Percentiles rank a stretch among this genome's conserved stretches.
phyloP scores from a whole-genome alignment of 228 moss, liverwort and hornwort genomes.

The Sphagnum magellanicum region DNA sequence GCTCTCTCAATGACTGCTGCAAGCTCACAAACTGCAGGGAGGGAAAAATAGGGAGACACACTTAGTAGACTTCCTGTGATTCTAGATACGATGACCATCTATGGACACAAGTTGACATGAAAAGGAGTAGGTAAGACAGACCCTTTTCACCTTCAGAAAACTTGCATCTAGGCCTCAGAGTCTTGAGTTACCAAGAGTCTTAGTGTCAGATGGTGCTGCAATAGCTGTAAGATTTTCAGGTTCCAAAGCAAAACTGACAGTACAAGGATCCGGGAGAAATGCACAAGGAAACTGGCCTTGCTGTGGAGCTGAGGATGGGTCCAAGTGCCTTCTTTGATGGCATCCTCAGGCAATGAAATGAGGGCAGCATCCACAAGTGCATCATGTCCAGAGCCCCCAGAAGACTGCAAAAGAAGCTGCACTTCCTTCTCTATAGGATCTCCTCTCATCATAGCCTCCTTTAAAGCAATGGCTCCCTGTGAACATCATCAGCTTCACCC shows the following conservation, averaged over 20 bases:
- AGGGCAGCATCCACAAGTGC: conserved; percentile 78
- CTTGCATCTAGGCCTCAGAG: neutral
- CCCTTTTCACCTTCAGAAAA: no score
- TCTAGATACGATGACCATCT: neutral
- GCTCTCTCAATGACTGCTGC: conserved; percentile 76
- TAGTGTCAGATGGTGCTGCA: neutral
- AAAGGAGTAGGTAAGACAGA: neutral
- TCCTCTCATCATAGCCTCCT: conserved; percentile 81
- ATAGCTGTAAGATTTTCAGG: neutral
- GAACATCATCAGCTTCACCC: neutral
- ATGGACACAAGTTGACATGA: neutral
- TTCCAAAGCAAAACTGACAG: neutral
- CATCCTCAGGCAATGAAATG: conserved; percentile 74
- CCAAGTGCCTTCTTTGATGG: conserved; percentile 54
- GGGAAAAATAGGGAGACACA: neutral
- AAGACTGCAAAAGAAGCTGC: conserved; percentile 65
- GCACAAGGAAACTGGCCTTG: conserved; percentile 37
- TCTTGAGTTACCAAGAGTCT: neutral
- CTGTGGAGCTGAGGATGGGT: conserved; percentile 78
- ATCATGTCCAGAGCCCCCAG: conserved; percentile 68
- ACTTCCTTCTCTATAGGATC: conserved; percentile 70
- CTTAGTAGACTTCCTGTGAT: neutral
- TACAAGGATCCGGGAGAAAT: neutral
- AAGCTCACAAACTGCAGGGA: conserved; percentile 62
- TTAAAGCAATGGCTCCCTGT: conserved; percentile 95